These are phyloP conservation scores for Boletus coccyginus DNA, from an alignment of 768 basidiomycete species.

Conservation along the genomic window DNA sequence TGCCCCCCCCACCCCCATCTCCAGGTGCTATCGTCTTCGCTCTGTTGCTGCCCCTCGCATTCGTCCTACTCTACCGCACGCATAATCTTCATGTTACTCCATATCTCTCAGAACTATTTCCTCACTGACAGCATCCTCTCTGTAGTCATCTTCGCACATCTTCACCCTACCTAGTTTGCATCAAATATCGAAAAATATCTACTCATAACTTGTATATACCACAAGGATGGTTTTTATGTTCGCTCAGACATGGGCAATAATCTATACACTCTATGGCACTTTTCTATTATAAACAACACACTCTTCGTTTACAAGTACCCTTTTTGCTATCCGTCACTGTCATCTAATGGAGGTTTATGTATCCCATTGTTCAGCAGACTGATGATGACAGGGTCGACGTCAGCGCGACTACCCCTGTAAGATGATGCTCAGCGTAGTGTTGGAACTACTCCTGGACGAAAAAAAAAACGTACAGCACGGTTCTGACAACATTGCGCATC, in stretches of 20 bases:
- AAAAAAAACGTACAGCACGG: constrained; percentile 53
- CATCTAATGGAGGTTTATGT: constrained; percentile 46
- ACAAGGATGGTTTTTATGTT: constrained; percentile 14
- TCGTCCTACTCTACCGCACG: constrained; percentile 23
- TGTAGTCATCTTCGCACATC: constrained; percentile 24
- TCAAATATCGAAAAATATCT: constrained; percentile 19
- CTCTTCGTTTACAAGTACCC: constrained; percentile 5
- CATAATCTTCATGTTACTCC: constrained; percentile 15
- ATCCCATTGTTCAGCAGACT: constrained; percentile 60
- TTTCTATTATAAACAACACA: constrained; percentile 18
- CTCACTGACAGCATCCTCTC: constrained; percentile 22
- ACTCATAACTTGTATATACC: constrained; percentile 29
- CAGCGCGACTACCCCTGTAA: constrained; percentile 45
- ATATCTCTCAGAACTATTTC: constrained; percentile 15
- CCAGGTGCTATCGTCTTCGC: constrained; percentile 17
- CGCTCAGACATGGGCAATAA: constrained; percentile 28
- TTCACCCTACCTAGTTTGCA: constrained; percentile 19
- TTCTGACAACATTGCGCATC: constrained; percentile 59
- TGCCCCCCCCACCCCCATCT: constrained; percentile 2
- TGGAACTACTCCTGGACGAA: neutral
- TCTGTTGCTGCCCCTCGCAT: constrained; percentile 21
- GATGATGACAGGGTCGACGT: constrained; percentile 43
- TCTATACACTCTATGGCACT: constrained; percentile 28
- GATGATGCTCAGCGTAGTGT: neutral
- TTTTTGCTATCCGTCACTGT: constrained; percentile 19